Evolutionary conservation across 2,329 filamentous ascomycete genomes (phyloP).

Genomic region (Aureobasidium sp.): DNA sequence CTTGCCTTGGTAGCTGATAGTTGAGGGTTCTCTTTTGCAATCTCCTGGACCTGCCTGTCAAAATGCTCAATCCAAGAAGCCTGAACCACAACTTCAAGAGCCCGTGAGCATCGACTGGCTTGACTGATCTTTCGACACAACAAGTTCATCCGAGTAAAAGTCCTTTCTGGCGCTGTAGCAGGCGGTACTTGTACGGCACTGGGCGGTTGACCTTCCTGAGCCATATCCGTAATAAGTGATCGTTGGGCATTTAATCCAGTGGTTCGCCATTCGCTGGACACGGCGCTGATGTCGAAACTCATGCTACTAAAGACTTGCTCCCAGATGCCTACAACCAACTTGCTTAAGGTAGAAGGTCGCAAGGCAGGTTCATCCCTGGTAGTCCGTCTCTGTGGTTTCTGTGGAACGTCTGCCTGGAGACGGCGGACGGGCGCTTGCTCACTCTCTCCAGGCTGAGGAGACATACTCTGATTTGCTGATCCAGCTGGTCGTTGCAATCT

Average conservation of each 20-base stretch:
- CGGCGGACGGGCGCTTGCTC: neutral
- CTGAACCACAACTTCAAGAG: conserved; percentile 53
- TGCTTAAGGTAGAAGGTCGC: conserved; percentile 43
- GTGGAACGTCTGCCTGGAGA: conserved; percentile 19
- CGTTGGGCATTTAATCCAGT: conserved; percentile 20
- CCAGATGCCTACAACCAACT: conserved; percentile 45
- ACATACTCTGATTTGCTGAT: conserved; percentile 18
- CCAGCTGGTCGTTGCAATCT: conserved; percentile 19
- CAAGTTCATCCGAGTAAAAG: conserved; percentile 37
- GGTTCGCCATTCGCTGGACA: conserved; percentile 30
- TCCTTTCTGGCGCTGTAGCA: conserved; percentile 16
- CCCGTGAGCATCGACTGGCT: conserved; percentile 48
- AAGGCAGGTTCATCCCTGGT: conserved; percentile 24
- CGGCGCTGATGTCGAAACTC: conserved; percentile 34
- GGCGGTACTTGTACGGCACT: conserved; percentile 12
- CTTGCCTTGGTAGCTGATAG: conserved; percentile 43
- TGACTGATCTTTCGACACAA: conserved; percentile 41
- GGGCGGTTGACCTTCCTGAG: conserved; percentile 10
- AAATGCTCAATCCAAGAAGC: conserved; percentile 52
- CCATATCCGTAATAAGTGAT: conserved; percentile 21
- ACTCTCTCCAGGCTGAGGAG: neutral
- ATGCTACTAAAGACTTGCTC: conserved; percentile 41
- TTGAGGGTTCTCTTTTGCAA: conserved; percentile 34
- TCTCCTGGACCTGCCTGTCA: conserved; percentile 42
- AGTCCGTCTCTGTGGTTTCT: conserved; percentile 24